Percentiles rank a stretch among this genome's conserved stretches.
Conservation (phyloP, 73 alveolate species). For the Stentor roeselii region DNA sequence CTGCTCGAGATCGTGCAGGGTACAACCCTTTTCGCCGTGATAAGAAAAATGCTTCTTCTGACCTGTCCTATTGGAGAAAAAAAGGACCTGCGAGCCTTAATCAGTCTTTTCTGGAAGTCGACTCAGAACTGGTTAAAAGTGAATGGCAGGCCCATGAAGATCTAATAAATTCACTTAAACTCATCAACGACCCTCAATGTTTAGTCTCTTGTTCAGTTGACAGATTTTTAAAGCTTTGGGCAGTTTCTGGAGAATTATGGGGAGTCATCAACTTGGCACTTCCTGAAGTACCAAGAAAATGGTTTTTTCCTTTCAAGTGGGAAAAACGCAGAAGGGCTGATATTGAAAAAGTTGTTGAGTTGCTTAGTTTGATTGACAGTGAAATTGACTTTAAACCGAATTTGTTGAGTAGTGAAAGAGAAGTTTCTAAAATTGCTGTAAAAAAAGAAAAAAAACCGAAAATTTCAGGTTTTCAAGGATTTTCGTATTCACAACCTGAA, state of each 20-base stretch:
- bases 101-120: conserved; percentile 23
- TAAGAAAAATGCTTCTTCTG: conserved; percentile 37
- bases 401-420: background rate
- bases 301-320: conserved; percentile 53
- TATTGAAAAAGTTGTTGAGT: background rate
- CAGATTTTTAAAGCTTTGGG: conserved; percentile 23
- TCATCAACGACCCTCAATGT: conserved; percentile 36
- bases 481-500: too few species aligned
- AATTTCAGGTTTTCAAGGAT: too few species aligned
- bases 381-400: background rate
- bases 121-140: conserved; percentile 16
- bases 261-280: conserved; percentile 39
- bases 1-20: conserved; percentile 24
- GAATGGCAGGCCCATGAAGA: conserved; percentile 42
- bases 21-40: conserved; percentile 42
- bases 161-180: conserved; percentile 30
- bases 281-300: conserved; percentile 31
- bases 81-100: background rate
- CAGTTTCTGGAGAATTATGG: conserved; percentile 30
- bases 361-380: background rate
- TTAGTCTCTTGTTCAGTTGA: conserved; percentile 36
- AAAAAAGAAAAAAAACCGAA: background rate
- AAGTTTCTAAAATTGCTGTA: background rate
- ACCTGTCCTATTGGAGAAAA: background rate
- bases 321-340: conserved; percentile 2